These are phyloP conservation scores for Aspergillus nomiae DNA, from an alignment of 2,329 filamentous ascomycete species.

Conservation along the genomic window DNA sequence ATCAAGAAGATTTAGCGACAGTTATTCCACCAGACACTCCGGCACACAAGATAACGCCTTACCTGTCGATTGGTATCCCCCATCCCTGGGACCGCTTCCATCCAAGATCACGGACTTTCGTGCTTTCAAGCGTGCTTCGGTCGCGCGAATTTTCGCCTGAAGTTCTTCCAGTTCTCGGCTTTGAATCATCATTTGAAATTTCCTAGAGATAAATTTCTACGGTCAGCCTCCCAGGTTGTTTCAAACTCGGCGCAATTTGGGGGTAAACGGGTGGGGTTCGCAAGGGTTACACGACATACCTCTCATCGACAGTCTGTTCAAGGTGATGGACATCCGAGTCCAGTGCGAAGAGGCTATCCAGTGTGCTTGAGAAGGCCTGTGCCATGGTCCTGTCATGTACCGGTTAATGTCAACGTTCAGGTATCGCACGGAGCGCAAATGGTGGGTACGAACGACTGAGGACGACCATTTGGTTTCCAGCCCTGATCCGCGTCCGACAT, in stretches of 20 bases:
- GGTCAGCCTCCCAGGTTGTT: slow-evolving; percentile 6
- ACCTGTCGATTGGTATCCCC: slow-evolving; percentile 25
- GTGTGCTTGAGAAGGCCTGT: slow-evolving; percentile 79
- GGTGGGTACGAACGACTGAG: slow-evolving; percentile 72
- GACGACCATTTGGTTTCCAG: slow-evolving; percentile 79
- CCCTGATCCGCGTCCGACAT: slow-evolving; percentile 69
- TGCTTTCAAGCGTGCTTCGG: slow-evolving; percentile 73
- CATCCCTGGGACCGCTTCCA: slow-evolving; percentile 16
- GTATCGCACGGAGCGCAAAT: slow-evolving; percentile 9
- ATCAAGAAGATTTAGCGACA: slow-evolving; percentile 16
- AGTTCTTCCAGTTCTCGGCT: slow-evolving; percentile 81
- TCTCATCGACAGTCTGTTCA: slow-evolving; percentile 74
- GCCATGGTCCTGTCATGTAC: slow-evolving; percentile 71
- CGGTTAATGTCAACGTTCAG: slow-evolving; percentile 25
- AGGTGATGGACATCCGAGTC: slow-evolving; percentile 75
- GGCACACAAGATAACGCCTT: slow-evolving; percentile 10
- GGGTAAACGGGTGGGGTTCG: slow-evolving; percentile 4
- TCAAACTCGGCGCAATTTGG: background rate
- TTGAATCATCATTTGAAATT: slow-evolving; percentile 73
- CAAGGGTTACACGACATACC: slow-evolving; percentile 60
- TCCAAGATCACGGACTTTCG: slow-evolving; percentile 22
- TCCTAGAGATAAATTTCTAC: slow-evolving; percentile 55
- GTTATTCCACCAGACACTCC: slow-evolving; percentile 1
- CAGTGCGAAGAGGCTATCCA: slow-evolving; percentile 88
- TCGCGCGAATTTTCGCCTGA: slow-evolving; percentile 79